A percentile compares a stretch with the other conserved stretches of the same genome.
These are phyloP conservation scores for Mucor mucedo DNA, from an alignment of 371 early-diverging fungal species.

Conservation along the genomic window DNA sequence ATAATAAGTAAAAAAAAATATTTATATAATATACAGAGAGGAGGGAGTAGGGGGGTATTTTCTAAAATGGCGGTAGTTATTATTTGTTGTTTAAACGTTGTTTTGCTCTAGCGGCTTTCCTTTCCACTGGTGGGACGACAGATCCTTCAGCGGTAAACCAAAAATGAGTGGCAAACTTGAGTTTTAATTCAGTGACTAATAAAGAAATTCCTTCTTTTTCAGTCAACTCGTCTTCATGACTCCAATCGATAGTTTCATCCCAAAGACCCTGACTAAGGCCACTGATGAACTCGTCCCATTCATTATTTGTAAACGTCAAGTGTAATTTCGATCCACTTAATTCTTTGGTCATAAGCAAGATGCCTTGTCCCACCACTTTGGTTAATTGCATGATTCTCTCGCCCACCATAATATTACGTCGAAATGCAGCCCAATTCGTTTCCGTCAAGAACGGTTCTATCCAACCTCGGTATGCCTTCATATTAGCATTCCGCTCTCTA, in stretches of 20 bases:
- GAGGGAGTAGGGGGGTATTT: background rate
- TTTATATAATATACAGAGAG: background rate
- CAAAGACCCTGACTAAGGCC: slow-evolving; percentile 42
- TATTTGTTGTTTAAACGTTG: slow-evolving; percentile 19
- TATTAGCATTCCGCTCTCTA: slow-evolving; percentile 38
- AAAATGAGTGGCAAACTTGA: slow-evolving; percentile 36
- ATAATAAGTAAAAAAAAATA: too few species aligned
- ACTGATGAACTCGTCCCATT: slow-evolving; percentile 55
- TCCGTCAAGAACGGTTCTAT: slow-evolving; percentile 49
- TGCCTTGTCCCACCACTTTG: slow-evolving; percentile 49
- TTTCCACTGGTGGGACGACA: slow-evolving; percentile 19
- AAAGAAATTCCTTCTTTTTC: slow-evolving; percentile 18
- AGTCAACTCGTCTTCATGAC: slow-evolving; percentile 20
- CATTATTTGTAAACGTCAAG: slow-evolving; percentile 54
- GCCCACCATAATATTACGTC: slow-evolving; percentile 55
- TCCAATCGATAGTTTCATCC: slow-evolving; percentile 46
- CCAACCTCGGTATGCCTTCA: slow-evolving; percentile 57
- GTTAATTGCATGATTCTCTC: slow-evolving; percentile 53
- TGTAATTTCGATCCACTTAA: slow-evolving; percentile 55
- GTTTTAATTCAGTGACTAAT: slow-evolving; percentile 27
- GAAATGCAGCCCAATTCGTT: slow-evolving; percentile 57
- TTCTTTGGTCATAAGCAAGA: slow-evolving; percentile 55
- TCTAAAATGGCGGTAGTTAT: background rate
- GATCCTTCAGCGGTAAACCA: slow-evolving; percentile 34
- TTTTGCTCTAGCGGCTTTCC: slow-evolving; percentile 25